Evolutionary conservation across 352 stramenopile genomes (phyloP).

Genomic region (Globisporangium cystogenes): DNA sequence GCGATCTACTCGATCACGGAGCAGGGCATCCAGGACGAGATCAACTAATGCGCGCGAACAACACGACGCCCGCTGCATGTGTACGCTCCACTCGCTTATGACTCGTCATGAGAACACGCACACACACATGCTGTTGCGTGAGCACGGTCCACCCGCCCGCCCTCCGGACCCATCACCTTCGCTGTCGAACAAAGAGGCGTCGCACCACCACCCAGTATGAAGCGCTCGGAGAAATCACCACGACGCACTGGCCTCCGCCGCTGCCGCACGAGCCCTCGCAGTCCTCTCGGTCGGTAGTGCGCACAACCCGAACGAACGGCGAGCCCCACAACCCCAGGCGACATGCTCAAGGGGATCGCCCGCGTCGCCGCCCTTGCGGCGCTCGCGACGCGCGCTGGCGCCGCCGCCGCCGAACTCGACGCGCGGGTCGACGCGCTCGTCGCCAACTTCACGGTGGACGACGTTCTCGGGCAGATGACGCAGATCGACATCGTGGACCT

Average conservation of each 20-base stretch:
- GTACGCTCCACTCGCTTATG: too few species aligned
- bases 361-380: constrained; percentile 19
- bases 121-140: too few species aligned
- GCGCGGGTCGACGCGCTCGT: constrained; percentile 45
- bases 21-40: constrained; percentile 91
- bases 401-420: constrained; percentile 22
- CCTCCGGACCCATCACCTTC: too few species aligned
- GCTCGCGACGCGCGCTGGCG: constrained; percentile 15
- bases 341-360: constrained; percentile 21
- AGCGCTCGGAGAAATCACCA: too few species aligned
- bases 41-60: constrained; percentile 46
- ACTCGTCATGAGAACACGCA: background rate
- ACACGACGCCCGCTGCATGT: too few species aligned
- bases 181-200: too few species aligned
- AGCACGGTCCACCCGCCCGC: too few species aligned
- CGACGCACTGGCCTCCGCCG: too few species aligned
- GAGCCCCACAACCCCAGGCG: background rate
- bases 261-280: too few species aligned
- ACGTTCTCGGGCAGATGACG: constrained; percentile 77
- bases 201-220: background rate
- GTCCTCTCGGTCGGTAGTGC: background rate
- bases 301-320: background rate
- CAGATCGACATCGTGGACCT: constrained; percentile 75
- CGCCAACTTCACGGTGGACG: constrained; percentile 41
- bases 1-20: constrained; percentile 97